A percentile compares a stretch with the other conserved stretches of the same genome.
phyloP scores from a whole-genome alignment of 371 early-diverging fungal species.

The Lichtheimia hyalospora region DNA sequence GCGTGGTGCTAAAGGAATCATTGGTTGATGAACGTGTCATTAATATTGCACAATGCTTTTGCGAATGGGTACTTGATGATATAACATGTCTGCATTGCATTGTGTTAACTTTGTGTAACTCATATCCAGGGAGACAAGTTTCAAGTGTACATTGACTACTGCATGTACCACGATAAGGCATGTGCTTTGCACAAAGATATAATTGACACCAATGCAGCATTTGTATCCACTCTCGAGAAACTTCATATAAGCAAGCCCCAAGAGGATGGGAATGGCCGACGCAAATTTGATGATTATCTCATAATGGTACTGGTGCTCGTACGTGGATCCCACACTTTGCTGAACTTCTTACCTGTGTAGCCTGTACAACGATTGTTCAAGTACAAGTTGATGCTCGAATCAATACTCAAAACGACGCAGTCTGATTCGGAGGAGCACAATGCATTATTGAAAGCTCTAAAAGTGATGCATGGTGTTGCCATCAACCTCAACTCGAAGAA shows the following conservation, averaged over 20 bases:
- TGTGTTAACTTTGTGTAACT: neutral
- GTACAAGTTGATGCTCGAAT: slow-evolving; percentile 38
- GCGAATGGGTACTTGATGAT: slow-evolving; percentile 36
- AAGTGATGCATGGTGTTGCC: slow-evolving; percentile 32
- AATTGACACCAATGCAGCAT: slow-evolving; percentile 23
- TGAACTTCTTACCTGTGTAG: slow-evolving; percentile 10
- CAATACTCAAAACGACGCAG: slow-evolving; percentile 33
- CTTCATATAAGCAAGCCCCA: neutral
- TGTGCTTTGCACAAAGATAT: slow-evolving; percentile 26
- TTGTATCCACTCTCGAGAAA: slow-evolving; percentile 21
- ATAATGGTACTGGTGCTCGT: slow-evolving; percentile 30
- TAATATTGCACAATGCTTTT: slow-evolving; percentile 36
- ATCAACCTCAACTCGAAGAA: slow-evolving; percentile 31
- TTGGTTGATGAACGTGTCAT: slow-evolving; percentile 6
- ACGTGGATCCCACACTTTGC: neutral
- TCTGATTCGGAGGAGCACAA: slow-evolving; percentile 30
- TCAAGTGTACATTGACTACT: slow-evolving; percentile 42
- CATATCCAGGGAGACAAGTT: slow-evolving; percentile 29
- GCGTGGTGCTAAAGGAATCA: neutral
- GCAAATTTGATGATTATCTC: slow-evolving; percentile 46
- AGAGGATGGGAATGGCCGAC: slow-evolving; percentile 2
- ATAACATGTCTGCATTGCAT: neutral
- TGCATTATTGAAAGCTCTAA: slow-evolving; percentile 25
- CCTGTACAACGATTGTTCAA: slow-evolving; percentile 49
- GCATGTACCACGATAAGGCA: slow-evolving; percentile 42